These are phyloP conservation scores for Fusarium sp. DNA, from an alignment of 2,329 filamentous ascomycete genomes.

Conservation along the genomic window DNA sequence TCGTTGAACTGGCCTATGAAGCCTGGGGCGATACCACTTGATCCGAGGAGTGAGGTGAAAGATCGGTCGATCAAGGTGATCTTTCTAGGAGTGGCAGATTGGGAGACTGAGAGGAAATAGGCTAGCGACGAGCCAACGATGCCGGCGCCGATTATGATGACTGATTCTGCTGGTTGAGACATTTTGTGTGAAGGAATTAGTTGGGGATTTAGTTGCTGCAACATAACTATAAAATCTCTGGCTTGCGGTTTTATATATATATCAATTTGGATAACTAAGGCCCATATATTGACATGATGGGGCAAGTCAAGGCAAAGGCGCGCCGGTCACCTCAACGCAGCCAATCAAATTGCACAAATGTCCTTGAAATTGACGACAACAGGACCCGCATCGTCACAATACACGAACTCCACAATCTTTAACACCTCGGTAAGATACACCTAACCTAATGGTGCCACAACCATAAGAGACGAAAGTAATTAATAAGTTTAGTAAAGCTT, in stretches of 20 bases:
- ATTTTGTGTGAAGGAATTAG: not conserved
- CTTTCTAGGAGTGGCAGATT: constrained; percentile 1
- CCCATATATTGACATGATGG: not conserved
- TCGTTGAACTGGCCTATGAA: constrained; percentile 45
- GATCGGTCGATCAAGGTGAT: constrained; percentile 41
- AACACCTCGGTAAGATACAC: not conserved
- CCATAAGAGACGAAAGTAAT: not conserved
- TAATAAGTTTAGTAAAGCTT: not conserved
- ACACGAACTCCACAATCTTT: not conserved
- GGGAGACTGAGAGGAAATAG: constrained; percentile 12
- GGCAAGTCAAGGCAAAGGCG: constrained; percentile 13
- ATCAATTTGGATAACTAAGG: not conserved
- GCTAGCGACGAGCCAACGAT: constrained; percentile 37
- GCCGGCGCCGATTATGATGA: constrained; percentile 36
- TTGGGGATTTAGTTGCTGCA: rapidly evolving
- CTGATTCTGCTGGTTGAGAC: constrained; percentile 19
- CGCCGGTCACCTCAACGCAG: not conserved
- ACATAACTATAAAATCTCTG: rapidly evolving
- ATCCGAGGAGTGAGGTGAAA: constrained; percentile 23
- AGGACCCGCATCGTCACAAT: not conserved
- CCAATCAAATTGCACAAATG: not conserved
- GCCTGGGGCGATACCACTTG: constrained; percentile 38
- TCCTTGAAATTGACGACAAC: not conserved
- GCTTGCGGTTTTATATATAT: not conserved
- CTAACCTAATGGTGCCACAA: not conserved